Evolutionary conservation across 257 asterid genomes (phyloP), one percentile per base, ranked within the genome.

Genomic region (Solanum dulcamara): DNA sequence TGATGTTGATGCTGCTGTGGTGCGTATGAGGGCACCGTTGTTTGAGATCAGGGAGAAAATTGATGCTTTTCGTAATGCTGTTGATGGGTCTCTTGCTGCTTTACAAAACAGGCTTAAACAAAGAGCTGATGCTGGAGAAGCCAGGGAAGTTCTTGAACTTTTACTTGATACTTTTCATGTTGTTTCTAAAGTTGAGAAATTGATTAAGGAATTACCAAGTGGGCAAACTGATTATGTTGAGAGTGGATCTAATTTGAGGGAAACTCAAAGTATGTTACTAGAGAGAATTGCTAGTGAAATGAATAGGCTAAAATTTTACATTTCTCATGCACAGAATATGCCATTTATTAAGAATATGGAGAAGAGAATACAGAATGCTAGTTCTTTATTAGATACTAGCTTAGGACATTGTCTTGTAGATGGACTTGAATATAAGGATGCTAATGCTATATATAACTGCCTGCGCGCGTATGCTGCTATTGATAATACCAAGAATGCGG

Each of bases 271-370:
- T 92, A 93, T 95, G 98, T 93, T 95, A 87, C 88, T 97, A 86
- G 98, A 97, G 91, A 92, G 99, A 89, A 94, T 97, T 80, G 98
- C 98, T 60, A 95, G 98, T 80, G 99, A 97, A 91, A 95, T 97
- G 99, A 97, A 95, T 88, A 88, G 98, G 85, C 93, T 97, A 24
- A 97, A 95, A 91, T 97, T 97, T 90, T 95, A 95, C 67, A 92
- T 93, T 80, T 83, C 92, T 89, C 98, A 93, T 91, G 92, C 97
- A 28, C 91, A 94, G 95, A 88, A 93, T 86, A 92, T 95, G 98
- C 97, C 99, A 67, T 96, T 96, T 91, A 90, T 96, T 80, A 97
- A 95, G 89, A 96, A 94, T 92, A 93, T 96, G 98, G 97, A 92
- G 89, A 96, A 95, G 96, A 92, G 99, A 91, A 92, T 93, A 88